phyloP scores from a whole-genome alignment of 2,329 filamentous ascomycete genomes.

The Aspergillus pseudoterreus region DNA sequence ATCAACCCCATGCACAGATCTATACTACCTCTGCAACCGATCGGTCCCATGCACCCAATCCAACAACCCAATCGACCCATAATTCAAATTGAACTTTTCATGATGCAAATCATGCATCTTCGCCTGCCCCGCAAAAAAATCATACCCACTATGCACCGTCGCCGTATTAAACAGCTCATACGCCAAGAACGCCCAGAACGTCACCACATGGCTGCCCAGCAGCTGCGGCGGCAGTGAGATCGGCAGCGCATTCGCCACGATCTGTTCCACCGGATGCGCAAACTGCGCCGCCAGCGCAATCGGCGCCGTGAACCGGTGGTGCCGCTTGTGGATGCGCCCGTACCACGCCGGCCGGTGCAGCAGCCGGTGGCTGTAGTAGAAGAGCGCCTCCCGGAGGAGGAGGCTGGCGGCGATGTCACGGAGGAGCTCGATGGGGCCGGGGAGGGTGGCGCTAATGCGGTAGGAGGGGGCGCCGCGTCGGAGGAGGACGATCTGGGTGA shows the following conservation, averaged over 20 bases:
- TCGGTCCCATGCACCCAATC: constrained; percentile 56
- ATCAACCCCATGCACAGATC: too few species aligned
- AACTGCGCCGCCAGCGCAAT: constrained; percentile 56
- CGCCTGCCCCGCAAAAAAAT: constrained; percentile 47
- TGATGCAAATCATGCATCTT: constrained; percentile 56
- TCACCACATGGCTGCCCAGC: constrained; percentile 49
- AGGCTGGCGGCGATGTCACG: constrained; percentile 43
- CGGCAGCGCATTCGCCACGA: constrained; percentile 53
- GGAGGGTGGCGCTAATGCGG: constrained; percentile 38
- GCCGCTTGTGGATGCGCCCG: constrained; percentile 51
- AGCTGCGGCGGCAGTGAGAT: constrained; percentile 49
- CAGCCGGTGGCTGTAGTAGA: constrained; percentile 56
- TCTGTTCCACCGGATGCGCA: constrained; percentile 55
- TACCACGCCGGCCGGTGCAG: constrained; percentile 51
- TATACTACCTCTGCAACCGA: background rate
- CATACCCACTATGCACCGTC: constrained; percentile 57
- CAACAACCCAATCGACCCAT: constrained; percentile 50
- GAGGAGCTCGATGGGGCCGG: constrained; percentile 33
- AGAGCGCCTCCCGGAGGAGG: constrained; percentile 48
- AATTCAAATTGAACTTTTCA: constrained; percentile 54
- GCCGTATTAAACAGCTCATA: constrained; percentile 51
- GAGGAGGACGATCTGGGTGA: constrained; percentile 16
- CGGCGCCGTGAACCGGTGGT: constrained; percentile 56
- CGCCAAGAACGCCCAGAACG: constrained; percentile 50
- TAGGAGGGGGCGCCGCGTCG: constrained; percentile 28